These are phyloP conservation scores for Hypsizygus marmoreus DNA, from an alignment of 768 basidiomycete species.

Conservation along the genomic window DNA sequence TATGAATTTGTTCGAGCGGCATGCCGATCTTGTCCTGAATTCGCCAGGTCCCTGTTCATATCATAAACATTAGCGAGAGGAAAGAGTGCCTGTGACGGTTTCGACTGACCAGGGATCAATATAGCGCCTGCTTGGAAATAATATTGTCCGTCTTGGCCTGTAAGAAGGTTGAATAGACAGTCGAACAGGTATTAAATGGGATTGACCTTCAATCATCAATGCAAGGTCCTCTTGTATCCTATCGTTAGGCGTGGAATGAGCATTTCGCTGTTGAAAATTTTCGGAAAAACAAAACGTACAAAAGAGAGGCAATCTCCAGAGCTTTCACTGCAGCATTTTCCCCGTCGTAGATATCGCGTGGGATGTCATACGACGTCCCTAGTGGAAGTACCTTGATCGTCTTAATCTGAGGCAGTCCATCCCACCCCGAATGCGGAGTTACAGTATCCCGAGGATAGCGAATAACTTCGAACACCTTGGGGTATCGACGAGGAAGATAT, in stretches of 20 bases:
- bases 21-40: conserved; percentile 76
- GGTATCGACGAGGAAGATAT: conserved; percentile 65
- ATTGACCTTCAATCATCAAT: conserved; percentile 59
- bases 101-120: conserved; percentile 54
- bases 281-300: conserved; percentile 45
- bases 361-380: conserved; percentile 51
- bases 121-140: conserved; percentile 78
- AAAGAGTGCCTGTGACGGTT: neutral
- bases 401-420: conserved; percentile 50
- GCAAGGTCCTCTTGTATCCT: conserved; percentile 62
- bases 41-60: conserved; percentile 66
- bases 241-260: no score
- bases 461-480: conserved; percentile 51
- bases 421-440: conserved; percentile 39
- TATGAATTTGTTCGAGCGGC: conserved; percentile 72
- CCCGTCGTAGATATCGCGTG: conserved; percentile 34
- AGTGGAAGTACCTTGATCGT: conserved; percentile 53
- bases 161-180: conserved; percentile 1
- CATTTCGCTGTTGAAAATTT: no score
- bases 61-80: neutral
- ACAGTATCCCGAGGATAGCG: conserved; percentile 35
- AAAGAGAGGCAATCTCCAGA: conserved; percentile 59
- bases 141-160: conserved; percentile 67
- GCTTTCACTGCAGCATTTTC: conserved; percentile 48
- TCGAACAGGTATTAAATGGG: conserved; percentile 6